Base-by-base conservation (phyloP, 2,329 filamentous ascomycete species). In the Clarireedia homoeocarpa region DNA sequence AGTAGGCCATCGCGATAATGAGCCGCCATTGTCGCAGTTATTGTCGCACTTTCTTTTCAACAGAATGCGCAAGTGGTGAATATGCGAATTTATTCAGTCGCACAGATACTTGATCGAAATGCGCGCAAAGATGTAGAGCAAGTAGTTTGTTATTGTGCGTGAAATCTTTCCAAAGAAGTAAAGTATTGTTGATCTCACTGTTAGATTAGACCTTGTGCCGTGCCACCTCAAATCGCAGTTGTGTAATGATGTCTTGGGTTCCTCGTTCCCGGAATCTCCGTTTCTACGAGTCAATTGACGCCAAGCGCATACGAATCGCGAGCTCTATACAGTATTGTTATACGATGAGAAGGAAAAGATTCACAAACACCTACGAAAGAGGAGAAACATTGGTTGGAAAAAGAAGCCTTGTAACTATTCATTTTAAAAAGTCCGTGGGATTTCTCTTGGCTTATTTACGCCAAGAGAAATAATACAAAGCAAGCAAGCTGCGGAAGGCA, bases 1-100 rank as follows among this genome's bases (percentile, higher is more conserved):
- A 66, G 52, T 6, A 66, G 10, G 30, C 65, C 59, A 52, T 67
- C 65, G 51, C 53, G 53, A 46, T 45, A 23, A 15, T 51, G 53
- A 46, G 48, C 53, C 23, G 65, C 63, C 66, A 68, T 68, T 57
- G 30, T 61, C 12, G 17, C 39, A 42, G 14, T 23, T 26, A 14
- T 10, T 23, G n/a, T 45, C 23, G 20, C 23, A 24, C 23, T 24
- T 45, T 45, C 12, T 45, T 45, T 12, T 12, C 10, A 34, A 12
- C 30, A 12, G 10, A 34, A 34, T 34, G 30, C 10, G 30, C 30
- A 34, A 34, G 2, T 12, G 30, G 9, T 12, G 12, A 12, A 34
- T 34, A 34, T 34, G 30, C 30, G 10, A 34, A 14, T 34, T 34
- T 14, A 1, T 34, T 12, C 30, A 34, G 30, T 14, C 30, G 30